Evolutionary conservation across 2,329 filamentous ascomycete genomes (phyloP).

Genomic region (Botrytis deweyae): DNA sequence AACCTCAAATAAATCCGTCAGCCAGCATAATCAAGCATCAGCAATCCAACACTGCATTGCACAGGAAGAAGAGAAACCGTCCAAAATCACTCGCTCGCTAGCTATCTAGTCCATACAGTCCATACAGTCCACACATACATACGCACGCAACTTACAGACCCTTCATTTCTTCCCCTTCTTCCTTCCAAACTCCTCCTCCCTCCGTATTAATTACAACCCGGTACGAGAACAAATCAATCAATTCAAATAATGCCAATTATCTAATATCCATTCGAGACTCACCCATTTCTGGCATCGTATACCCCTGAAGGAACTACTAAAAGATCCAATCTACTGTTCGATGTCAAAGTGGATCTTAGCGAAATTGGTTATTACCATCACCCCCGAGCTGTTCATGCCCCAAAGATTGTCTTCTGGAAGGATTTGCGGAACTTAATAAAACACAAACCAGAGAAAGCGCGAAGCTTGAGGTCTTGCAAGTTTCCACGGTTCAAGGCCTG

Average conservation of each 20-base stretch:
- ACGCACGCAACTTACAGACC: not conserved
- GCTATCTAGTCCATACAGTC: not conserved
- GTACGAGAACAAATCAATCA: not conserved
- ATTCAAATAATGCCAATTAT: conserved; percentile 6
- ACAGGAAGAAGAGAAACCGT: not conserved
- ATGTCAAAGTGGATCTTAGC: conserved; percentile 28
- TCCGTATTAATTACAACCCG: not conserved
- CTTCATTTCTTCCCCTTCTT: not conserved
- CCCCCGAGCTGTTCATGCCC: conserved; percentile 32
- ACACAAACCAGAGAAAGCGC: conserved; percentile 18
- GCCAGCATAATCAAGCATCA: conserved; percentile 13
- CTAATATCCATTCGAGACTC: conserved; percentile 20
- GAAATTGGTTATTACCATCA: conserved; percentile 30
- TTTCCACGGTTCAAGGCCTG: conserved; percentile 21
- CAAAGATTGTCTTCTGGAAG: conserved; percentile 24
- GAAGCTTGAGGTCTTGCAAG: conserved; percentile 1
- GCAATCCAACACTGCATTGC: conserved; percentile 5
- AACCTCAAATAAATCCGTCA: conserved; percentile 7
- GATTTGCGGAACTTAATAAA: conserved; percentile 24
- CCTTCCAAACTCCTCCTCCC: not conserved
- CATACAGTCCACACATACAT: not conserved
- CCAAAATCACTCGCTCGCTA: not conserved
- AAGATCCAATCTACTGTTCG: conserved; percentile 22
- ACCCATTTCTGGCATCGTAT: conserved; percentile 4
- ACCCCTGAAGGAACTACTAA: conserved; percentile 18